Evolutionary conservation across 192 early-diverging fungal genomes (phyloP).

Genomic region (Lobosporangium transversale): DNA sequence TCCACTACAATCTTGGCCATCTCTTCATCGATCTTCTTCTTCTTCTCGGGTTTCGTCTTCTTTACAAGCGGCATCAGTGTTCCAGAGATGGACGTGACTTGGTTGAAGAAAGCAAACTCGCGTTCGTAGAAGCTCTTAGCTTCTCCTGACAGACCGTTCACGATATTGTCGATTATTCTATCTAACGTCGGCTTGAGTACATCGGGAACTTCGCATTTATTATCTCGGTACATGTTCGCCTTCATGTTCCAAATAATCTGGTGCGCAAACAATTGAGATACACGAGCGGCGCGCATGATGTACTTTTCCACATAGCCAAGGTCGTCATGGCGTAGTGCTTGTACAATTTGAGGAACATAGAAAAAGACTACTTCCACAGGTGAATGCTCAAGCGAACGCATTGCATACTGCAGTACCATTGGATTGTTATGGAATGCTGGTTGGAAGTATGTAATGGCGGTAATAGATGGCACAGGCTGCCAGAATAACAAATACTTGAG

Average conservation of each 20-base stretch:
- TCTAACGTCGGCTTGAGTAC: constrained; percentile 90
- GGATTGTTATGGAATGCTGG: constrained; percentile 78
- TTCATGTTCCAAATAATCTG: constrained; percentile 99
- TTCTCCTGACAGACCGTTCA: constrained; percentile 78
- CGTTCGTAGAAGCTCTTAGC: constrained; percentile 94
- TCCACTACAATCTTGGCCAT: constrained; percentile 93
- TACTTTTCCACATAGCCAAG: constrained; percentile 93
- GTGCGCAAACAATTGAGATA: constrained; percentile 98
- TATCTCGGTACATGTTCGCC: constrained; percentile 80
- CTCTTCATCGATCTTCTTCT: constrained; percentile 98
- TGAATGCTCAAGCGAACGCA: constrained; percentile 88
- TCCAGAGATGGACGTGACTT: constrained; percentile 97
- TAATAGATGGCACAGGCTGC: constrained; percentile 90
- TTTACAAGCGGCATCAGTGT: constrained; percentile 95
- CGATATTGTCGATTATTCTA: constrained; percentile 86
- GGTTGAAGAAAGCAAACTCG: constrained; percentile 95
- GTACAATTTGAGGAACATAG: constrained; percentile 98
- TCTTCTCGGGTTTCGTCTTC: constrained; percentile 93
- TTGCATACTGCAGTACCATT: constrained; percentile 93
- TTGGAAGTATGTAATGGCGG: constrained; percentile 82
- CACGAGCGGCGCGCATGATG: constrained; percentile 90
- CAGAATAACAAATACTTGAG: constrained; percentile 85
- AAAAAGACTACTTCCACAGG: constrained; percentile 98
- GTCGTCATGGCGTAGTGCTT: constrained; percentile 88
- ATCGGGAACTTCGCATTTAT: constrained; percentile 68